phyloP scores from a whole-genome alignment of 805 yeast species.

The Brettanomyces sp. region DNA sequence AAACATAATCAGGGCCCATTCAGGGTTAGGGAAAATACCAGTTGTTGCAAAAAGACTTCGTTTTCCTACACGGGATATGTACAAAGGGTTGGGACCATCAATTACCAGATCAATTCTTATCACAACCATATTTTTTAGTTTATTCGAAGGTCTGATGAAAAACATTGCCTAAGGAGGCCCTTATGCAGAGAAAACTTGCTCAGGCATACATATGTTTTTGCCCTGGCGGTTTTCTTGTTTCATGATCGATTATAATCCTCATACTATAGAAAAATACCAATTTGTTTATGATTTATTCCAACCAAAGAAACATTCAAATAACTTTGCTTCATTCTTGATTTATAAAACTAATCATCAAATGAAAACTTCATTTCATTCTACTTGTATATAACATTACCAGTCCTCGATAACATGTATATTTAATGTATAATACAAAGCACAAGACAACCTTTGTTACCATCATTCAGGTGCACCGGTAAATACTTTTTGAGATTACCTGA shows the following conservation, averaged over 20 bases:
- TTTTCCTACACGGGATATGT: constrained; percentile 43
- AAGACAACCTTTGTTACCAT: no score
- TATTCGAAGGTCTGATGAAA: constrained; percentile 60
- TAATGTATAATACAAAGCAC: no score
- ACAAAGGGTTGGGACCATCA: constrained; percentile 73
- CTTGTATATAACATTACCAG: background rate
- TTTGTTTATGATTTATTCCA: no score
- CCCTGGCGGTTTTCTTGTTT: no score
- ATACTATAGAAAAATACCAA: no score
- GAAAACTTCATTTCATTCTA: background rate
- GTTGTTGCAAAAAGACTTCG: constrained; percentile 23
- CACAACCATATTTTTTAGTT: constrained; percentile 67
- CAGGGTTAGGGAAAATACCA: constrained; percentile 36
- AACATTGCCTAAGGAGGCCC: constrained; percentile 28
- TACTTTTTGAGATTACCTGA: no score
- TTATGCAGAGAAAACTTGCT: no score
- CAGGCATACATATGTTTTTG: no score
- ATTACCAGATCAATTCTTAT: constrained; percentile 61
- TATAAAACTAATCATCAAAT: background rate
- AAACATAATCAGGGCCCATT: constrained; percentile 45
- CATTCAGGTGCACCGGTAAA: no score
- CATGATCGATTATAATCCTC: no score
- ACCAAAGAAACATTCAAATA: no score
- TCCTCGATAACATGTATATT: background rate
- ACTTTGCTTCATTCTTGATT: background rate